Evolutionary conservation across 768 basidiomycete species (phyloP).

Genomic region (Daedalea quercina): DNA sequence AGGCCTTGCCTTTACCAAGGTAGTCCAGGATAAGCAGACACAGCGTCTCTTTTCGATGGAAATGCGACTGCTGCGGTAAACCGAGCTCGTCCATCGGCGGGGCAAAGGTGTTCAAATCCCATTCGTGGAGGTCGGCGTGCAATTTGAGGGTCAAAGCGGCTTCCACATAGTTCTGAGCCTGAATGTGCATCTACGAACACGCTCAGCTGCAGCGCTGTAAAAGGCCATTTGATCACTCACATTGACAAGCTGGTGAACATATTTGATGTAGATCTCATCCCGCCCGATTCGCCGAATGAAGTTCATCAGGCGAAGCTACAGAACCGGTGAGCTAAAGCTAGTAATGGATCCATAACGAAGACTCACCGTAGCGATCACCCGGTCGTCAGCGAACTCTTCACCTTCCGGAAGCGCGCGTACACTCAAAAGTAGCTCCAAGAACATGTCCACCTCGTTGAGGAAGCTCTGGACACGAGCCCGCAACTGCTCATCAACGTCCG

Average conservation of each 20-base stretch:
- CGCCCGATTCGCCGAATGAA: conserved; percentile 89
- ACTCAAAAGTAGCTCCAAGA: conserved; percentile 84
- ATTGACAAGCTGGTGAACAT: conserved; percentile 90
- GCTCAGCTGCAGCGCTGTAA: background rate
- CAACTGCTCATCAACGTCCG: conserved; percentile 73
- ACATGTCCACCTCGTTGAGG: conserved; percentile 85
- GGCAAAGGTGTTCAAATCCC: conserved; percentile 78
- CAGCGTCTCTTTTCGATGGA: conserved; percentile 90
- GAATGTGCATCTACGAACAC: conserved; percentile 64
- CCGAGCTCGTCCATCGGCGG: conserved; percentile 86
- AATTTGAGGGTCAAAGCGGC: conserved; percentile 90
- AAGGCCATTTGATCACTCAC: conserved; percentile 35
- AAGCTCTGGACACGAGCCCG: conserved; percentile 74
- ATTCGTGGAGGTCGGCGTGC: conserved; percentile 89
- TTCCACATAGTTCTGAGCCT: conserved; percentile 87
- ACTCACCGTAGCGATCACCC: conserved; percentile 81
- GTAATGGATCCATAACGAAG: background rate
- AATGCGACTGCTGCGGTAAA: conserved; percentile 88
- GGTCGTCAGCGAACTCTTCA: conserved; percentile 91
- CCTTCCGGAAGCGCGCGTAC: conserved; percentile 87
- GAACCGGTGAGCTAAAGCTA: background rate
- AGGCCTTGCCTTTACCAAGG: conserved; percentile 94
- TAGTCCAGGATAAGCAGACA: conserved; percentile 91
- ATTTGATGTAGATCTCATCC: conserved; percentile 93
- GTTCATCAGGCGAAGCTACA: conserved; percentile 81